Conservation (phyloP, 768 basidiomycete genomes). For the Sporobolomyces roseus region DNA sequence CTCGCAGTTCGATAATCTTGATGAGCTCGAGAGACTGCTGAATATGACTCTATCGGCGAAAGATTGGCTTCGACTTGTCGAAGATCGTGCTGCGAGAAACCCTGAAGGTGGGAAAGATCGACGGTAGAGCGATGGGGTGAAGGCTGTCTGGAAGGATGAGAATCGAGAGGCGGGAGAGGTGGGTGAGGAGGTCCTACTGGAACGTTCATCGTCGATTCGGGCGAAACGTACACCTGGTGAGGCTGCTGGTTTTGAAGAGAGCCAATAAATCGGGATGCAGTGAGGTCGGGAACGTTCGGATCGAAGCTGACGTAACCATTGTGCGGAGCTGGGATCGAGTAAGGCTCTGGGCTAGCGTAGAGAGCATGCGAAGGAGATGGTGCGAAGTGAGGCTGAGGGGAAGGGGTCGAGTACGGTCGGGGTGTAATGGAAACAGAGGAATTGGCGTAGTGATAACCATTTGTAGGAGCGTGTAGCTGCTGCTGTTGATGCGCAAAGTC, state of each 20-base stretch:
- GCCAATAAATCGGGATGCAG: slow-evolving; percentile 34
- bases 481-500: too few relatives aligned
- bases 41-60: too few relatives aligned
- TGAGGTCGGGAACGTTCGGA: slow-evolving; percentile 26
- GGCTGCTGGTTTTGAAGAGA: slow-evolving; percentile 18
- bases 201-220: neutral
- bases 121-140: neutral
- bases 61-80: too few relatives aligned
- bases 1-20: neutral
- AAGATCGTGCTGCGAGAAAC: too few relatives aligned
- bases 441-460: neutral
- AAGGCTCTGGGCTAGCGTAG: neutral
- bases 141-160: slow-evolving; percentile 8
- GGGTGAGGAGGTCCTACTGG: neutral
- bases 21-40: slow-evolving; percentile 5
- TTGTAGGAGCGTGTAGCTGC: neutral
- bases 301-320: slow-evolving; percentile 31
- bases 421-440: slow-evolving; percentile 5
- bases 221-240: neutral
- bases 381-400: neutral
- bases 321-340: neutral
- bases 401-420: neutral
- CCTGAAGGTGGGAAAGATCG: slow-evolving; percentile 11
- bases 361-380: neutral
- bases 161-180: slow-evolving; percentile 8